A percentile compares a stretch with the other conserved stretches of the same genome.
phyloP scores from a whole-genome alignment of 192 early-diverging fungal species.

The Mortierella hygrophila region DNA sequence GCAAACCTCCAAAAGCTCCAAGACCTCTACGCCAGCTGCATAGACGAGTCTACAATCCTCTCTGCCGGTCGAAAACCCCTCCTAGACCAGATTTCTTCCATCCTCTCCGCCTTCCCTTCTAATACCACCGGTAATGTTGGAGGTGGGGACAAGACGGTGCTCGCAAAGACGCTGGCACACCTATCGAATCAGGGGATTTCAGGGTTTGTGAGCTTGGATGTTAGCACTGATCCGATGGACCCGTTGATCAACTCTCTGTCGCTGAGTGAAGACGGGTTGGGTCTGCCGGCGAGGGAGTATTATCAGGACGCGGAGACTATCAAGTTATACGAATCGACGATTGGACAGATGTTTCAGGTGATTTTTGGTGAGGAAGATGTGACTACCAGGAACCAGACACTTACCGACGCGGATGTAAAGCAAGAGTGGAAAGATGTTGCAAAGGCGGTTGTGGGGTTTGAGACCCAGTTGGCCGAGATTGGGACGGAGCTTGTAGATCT shows the following conservation, averaged over 20 bases:
- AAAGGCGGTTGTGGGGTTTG: constrained; percentile 60
- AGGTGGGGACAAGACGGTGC: background rate
- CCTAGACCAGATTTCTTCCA: constrained; percentile 8
- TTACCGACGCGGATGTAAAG: background rate
- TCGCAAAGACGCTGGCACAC: background rate
- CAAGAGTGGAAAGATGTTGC: constrained; percentile 36
- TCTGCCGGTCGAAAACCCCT: constrained; percentile 26
- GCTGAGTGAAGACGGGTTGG: background rate
- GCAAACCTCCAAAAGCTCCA: constrained; percentile 65
- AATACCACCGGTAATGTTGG: background rate
- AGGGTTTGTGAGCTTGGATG: constrained; percentile 59
- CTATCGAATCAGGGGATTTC: background rate
- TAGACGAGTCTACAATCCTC: constrained; percentile 22
- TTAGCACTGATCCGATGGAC: constrained; percentile 59
- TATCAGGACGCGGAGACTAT: constrained; percentile 60
- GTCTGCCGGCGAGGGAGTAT: constrained; percentile 52
- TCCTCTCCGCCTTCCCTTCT: constrained; percentile 12
- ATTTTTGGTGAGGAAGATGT: constrained; percentile 16
- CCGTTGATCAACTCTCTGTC: background rate
- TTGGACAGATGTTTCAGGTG: constrained; percentile 49
- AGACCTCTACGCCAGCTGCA: constrained; percentile 63
- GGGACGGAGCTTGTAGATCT: background rate
- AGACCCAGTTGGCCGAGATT: constrained; percentile 60
- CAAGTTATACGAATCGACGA: constrained; percentile 47
- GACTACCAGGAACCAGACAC: background rate